Conservation (phyloP, 495 filamentous ascomycete genomes). For the Acidomyces sp. region DNA sequence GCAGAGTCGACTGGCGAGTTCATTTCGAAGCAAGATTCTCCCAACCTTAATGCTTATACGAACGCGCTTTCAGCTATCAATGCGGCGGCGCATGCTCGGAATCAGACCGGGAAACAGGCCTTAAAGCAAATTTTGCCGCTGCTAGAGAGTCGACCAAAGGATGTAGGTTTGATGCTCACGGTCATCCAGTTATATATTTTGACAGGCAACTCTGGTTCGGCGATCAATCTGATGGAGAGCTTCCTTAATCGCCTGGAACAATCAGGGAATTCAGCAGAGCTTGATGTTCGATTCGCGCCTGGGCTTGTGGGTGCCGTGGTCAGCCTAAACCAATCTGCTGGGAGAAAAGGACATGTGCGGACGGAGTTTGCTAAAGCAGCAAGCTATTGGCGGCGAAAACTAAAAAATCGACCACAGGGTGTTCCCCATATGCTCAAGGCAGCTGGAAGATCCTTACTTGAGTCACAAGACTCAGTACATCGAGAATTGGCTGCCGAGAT, state of each 20-base stretch:
- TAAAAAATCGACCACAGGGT: slow-evolving; percentile 26
- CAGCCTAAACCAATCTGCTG: slow-evolving; percentile 65
- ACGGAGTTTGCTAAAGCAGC: slow-evolving; percentile 67
- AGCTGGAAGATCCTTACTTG: slow-evolving; percentile 64
- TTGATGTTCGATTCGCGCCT: slow-evolving; percentile 64
- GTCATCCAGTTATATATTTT: slow-evolving; percentile 73
- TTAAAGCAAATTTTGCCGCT: slow-evolving; percentile 61
- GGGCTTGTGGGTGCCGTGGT: slow-evolving; percentile 76
- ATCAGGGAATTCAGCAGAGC: slow-evolving; percentile 44
- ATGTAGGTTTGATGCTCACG: slow-evolving; percentile 73
- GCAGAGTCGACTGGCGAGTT: slow-evolving; percentile 48
- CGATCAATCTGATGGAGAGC: slow-evolving; percentile 59
- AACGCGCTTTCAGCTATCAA: slow-evolving; percentile 62
- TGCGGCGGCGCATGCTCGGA: slow-evolving; percentile 61
- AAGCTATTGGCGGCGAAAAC: slow-evolving; percentile 55
- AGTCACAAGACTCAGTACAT: slow-evolving; percentile 54
- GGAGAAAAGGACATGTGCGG: slow-evolving; percentile 60
- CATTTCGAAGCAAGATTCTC: slow-evolving; percentile 40
- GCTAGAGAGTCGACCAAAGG: slow-evolving; percentile 63
- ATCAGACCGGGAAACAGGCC: slow-evolving; percentile 49
- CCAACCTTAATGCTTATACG: slow-evolving; percentile 41
- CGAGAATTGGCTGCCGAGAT: slow-evolving; percentile 55
- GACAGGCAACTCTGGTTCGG: slow-evolving; percentile 59
- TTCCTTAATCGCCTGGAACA: slow-evolving; percentile 62
- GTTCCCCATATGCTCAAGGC: slow-evolving; percentile 57